Conservation (phyloP, 352 stramenopile species). For the Pythium aristosporum region DNA sequence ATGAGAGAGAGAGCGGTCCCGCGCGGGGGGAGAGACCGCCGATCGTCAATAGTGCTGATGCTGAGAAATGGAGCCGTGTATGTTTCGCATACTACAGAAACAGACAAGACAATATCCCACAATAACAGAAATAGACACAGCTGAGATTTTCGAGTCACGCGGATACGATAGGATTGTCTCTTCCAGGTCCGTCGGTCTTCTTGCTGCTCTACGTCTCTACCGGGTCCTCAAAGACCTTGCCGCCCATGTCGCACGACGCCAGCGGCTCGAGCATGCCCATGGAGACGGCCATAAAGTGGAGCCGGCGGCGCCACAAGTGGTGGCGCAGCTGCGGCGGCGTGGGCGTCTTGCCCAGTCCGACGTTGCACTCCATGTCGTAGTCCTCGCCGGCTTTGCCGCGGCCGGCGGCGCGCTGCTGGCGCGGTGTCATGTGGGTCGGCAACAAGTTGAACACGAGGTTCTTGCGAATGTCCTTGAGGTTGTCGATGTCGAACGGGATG, state of each 20-base stretch:
- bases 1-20: neutral
- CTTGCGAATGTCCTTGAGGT: constrained; percentile 26
- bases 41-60: neutral
- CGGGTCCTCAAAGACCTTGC: too few species aligned
- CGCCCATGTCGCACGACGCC: constrained; percentile 22
- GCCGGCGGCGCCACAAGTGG: constrained; percentile 31
- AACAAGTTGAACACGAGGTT: constrained; percentile 44
- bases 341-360: constrained; percentile 36
- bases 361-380: constrained; percentile 42
- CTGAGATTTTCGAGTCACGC: too few species aligned
- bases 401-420: constrained; percentile 27
- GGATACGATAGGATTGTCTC: too few species aligned
- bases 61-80: neutral
- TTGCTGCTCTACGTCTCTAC: too few species aligned
- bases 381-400: constrained; percentile 33
- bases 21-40: neutral
- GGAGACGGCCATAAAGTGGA: constrained; percentile 43
- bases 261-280: constrained; percentile 24
- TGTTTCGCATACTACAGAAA: neutral
- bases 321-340: constrained; percentile 26
- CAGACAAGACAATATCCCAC: neutral
- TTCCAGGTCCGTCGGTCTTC: too few species aligned
- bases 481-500: constrained; percentile 39
- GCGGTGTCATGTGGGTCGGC: constrained; percentile 49
- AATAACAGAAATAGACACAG: too few species aligned